Evolutionary conservation across 805 yeast genomes (phyloP).

Genomic region (Candida anglica): DNA sequence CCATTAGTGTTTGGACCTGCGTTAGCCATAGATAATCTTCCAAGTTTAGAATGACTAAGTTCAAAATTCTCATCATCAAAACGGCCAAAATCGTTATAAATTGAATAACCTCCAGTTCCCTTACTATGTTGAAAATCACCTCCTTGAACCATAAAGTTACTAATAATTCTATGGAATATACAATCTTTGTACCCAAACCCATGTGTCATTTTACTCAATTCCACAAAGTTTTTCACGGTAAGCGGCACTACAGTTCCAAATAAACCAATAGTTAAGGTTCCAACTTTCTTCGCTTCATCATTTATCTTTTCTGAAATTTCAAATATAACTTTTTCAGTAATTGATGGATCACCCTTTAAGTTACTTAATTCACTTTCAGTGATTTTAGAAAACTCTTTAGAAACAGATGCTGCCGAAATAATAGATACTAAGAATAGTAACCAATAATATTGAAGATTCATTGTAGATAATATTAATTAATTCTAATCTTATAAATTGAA

Average conservation of each 20-base stretch:
- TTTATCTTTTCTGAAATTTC: conserved; percentile 28
- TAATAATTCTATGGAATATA: conserved; percentile 39
- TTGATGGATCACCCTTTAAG: conserved; percentile 40
- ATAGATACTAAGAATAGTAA: too few species aligned
- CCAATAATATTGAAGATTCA: not conserved
- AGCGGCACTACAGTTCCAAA: conserved; percentile 63
- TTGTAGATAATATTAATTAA: too few species aligned
- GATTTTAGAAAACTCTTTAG: conserved; percentile 1
- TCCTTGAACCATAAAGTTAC: conserved; percentile 36
- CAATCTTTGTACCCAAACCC: conserved; percentile 68
- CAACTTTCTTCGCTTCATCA: conserved; percentile 21
- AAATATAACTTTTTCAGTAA: conserved; percentile 45
- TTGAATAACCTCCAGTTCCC: conserved; percentile 86
- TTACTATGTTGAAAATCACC: conserved; percentile 41
- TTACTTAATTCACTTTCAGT: conserved; percentile 12
- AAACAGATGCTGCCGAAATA: not conserved
- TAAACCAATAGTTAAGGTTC: conserved; percentile 52
- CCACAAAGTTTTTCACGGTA: conserved; percentile 33
- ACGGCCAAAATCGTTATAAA: conserved; percentile 50
- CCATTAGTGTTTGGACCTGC: conserved; percentile 45
- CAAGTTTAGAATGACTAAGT: conserved; percentile 59
- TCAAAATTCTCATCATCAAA: conserved; percentile 61
- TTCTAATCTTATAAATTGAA: too few species aligned
- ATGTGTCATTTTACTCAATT: conserved; percentile 21
- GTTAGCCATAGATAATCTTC: conserved; percentile 88